These are phyloP conservation scores for Brassica rapa DNA, from an alignment of 345 rosid species.

Conservation along the genomic window DNA sequence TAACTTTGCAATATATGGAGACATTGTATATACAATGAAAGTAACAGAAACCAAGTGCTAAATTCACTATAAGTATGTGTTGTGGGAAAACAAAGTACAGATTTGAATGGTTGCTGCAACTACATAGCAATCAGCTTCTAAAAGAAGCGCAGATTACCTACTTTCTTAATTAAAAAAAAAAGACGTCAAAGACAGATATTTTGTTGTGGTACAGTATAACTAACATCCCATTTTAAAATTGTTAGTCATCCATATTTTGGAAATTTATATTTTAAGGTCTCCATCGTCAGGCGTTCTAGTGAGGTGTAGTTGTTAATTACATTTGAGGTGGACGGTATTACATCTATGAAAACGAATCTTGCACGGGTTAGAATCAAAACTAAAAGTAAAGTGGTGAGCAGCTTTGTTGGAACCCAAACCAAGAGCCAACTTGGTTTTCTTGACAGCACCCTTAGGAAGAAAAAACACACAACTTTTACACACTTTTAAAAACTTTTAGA, in stretches of 20 bases:
- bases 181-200: not conserved
- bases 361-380: constrained; percentile 1
- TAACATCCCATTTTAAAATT: not conserved
- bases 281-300: not conserved
- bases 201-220: not conserved
- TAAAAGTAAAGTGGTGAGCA: not conserved
- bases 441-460: not conserved
- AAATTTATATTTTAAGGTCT: not conserved
- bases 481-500: not conserved
- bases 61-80: not conserved
- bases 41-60: not conserved
- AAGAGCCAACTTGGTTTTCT: not conserved
- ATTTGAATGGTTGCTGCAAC: constrained; percentile 1
- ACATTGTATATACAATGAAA: not conserved
- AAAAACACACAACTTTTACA: not conserved
- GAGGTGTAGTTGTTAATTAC: not conserved
- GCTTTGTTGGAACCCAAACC: not conserved
- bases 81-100: not conserved
- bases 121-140: not conserved
- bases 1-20: not conserved
- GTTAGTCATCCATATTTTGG: not conserved
- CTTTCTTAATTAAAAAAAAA: not conserved
- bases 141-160: not conserved
- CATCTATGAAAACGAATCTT: not conserved
- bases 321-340: not conserved